Percentiles rank a stretch among this genome's conserved stretches.
phyloP scores from a whole-genome alignment of 495 filamentous ascomycete genomes.

The Hypomontagnella submonticulosa region DNA sequence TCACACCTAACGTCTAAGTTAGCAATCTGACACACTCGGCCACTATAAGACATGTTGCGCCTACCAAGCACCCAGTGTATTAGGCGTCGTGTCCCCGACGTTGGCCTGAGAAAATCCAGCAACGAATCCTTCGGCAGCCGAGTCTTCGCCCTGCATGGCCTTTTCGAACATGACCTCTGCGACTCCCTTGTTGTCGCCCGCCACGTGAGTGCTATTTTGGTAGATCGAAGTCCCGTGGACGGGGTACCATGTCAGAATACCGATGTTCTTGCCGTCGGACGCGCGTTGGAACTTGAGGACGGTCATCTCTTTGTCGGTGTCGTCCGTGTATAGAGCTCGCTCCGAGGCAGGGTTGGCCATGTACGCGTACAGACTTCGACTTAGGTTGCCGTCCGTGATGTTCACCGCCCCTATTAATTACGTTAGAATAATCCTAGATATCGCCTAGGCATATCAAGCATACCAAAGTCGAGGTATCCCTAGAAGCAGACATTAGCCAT shows the following conservation, averaged over 20 bases:
- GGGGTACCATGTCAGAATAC: conserved; percentile 88
- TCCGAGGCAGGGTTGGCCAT: conserved; percentile 87
- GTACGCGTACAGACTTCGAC: conserved; percentile 88
- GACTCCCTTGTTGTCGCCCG: conserved; percentile 97
- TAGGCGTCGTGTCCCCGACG: conserved; percentile 92
- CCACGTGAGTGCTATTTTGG: conserved; percentile 90
- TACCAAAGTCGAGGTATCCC: conserved; percentile 61
- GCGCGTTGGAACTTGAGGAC: conserved; percentile 78
- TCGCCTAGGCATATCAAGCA: background rate
- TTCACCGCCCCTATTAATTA: conserved; percentile 44
- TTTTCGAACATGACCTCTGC: conserved; percentile 86
- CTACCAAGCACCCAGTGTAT: conserved; percentile 79
- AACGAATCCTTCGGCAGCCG: conserved; percentile 71
- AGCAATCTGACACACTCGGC: background rate
- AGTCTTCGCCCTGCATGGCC: conserved; percentile 61
- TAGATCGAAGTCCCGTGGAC: conserved; percentile 93
- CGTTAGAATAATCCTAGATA: conserved; percentile 32
- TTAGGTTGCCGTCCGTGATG: conserved; percentile 79
- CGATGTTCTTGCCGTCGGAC: conserved; percentile 72
- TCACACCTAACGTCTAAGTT: conserved; percentile 63
- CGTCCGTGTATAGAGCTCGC: conserved; percentile 72
- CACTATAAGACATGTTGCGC: background rate
- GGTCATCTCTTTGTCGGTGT: conserved; percentile 87
- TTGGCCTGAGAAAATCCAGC: conserved; percentile 95
- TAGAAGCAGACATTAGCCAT: conserved; percentile 33